Conservation (phyloP, 805 yeast species). For the Saccharomycopsis lassenensis region DNA sequence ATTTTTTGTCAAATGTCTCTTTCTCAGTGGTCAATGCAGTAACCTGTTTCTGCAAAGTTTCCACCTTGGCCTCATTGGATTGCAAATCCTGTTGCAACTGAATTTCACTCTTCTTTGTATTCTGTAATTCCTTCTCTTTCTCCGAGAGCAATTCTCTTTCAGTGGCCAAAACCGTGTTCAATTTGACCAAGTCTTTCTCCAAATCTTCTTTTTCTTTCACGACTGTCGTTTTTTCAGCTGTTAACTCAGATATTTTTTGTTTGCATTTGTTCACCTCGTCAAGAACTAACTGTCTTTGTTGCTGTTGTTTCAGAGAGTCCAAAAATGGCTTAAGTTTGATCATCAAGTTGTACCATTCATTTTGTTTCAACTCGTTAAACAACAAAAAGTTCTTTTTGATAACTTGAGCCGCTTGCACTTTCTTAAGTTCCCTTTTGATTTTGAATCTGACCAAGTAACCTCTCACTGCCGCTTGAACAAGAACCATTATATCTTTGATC, state of each 20-base stretch:
- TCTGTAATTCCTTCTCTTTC: conserved; percentile 36
- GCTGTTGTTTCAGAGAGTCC: conserved; percentile 49
- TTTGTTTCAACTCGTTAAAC: conserved; percentile 37
- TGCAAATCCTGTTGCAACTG: conserved; percentile 51
- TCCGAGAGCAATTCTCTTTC: conserved; percentile 35
- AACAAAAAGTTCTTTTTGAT: conserved; percentile 50
- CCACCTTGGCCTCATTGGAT: conserved; percentile 25
- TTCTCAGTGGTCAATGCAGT: conserved; percentile 23
- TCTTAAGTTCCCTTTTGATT: conserved; percentile 38
- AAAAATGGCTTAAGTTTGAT: conserved; percentile 66
- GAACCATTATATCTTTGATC: conserved; percentile 42
- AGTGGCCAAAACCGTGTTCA: conserved; percentile 26
- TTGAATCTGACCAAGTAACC: conserved; percentile 50
- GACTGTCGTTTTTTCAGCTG: conserved; percentile 23
- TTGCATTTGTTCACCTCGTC: conserved; percentile 46
- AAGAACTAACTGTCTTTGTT: conserved; percentile 37
- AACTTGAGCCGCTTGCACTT: conserved; percentile 59
- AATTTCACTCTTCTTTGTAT: conserved; percentile 32
- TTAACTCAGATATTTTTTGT: conserved; percentile 30
- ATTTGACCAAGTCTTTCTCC: conserved; percentile 23
- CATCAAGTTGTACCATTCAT: conserved; percentile 75
- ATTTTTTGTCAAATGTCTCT: conserved; percentile 24
- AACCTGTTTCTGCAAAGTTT: conserved; percentile 26
- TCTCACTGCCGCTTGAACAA: conserved; percentile 52
- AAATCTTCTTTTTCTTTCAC: conserved; percentile 22